These are phyloP conservation scores for Pyrenophora teres DNA, from an alignment of 2,329 filamentous ascomycete genomes.

Conservation along the genomic window DNA sequence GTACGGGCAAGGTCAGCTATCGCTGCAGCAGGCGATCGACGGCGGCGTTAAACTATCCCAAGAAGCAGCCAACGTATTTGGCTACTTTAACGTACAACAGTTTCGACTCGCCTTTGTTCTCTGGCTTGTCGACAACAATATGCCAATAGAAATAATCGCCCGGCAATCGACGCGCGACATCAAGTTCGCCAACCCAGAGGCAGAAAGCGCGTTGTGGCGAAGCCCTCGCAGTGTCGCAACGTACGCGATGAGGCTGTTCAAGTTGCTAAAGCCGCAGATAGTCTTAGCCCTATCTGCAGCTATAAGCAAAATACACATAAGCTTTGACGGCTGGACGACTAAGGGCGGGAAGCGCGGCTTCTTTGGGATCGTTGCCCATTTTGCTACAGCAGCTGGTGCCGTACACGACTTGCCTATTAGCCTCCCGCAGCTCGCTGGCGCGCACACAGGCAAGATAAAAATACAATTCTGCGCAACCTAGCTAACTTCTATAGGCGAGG, in stretches of 20 bases:
- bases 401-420: slow-evolving; percentile 6
- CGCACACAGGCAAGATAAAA: neutral
- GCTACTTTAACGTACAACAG: neutral
- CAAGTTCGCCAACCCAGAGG: slow-evolving; percentile 7
- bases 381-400: neutral
- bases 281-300: neutral
- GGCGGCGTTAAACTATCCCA: neutral
- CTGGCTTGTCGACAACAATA: neutral
- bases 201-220: neutral
- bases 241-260: slow-evolving; percentile 2
- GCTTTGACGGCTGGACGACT: slow-evolving; percentile 5
- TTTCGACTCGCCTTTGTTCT: neutral
- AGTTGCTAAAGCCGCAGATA: neutral
- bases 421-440: slow-evolving; percentile 4
- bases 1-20: slow-evolving; percentile 1
- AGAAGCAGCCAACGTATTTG: neutral
- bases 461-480: no score
- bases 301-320: slow-evolving; percentile 7
- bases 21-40: neutral
- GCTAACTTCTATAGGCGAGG: neutral
- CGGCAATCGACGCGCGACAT: neutral
- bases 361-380: slow-evolving; percentile 5
- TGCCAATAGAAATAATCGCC: neutral
- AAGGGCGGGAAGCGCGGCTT: slow-evolving; percentile 6
- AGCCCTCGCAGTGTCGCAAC: neutral